phyloP scores from a whole-genome alignment of 345 rosid genomes.

The Pistacia integerrima region DNA sequence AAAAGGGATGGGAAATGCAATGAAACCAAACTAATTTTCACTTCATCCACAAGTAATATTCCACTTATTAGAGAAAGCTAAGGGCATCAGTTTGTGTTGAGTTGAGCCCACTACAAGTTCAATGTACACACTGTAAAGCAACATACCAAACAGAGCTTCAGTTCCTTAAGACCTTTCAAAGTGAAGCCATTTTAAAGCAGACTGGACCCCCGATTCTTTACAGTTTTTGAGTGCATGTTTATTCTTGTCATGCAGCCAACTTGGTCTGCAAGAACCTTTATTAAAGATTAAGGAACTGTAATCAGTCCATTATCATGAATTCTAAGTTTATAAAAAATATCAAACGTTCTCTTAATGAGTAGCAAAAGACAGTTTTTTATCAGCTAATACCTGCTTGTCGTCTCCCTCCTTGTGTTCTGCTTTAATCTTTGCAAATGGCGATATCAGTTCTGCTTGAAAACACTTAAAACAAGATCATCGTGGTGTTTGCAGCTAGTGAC shows the following conservation, averaged over 20 bases:
- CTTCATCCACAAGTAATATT: background rate
- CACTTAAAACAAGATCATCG: no score
- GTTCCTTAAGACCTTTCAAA: constrained; percentile 6
- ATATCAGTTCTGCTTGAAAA: no score
- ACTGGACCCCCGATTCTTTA: background rate
- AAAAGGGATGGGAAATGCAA: background rate
- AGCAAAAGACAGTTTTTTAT: no score
- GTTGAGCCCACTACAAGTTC: background rate
- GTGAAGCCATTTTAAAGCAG: background rate
- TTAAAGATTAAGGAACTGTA: background rate
- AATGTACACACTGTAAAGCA: constrained; percentile 1
- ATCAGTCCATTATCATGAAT: background rate
- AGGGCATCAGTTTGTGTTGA: background rate
- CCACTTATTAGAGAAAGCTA: background rate
- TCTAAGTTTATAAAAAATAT: no score
- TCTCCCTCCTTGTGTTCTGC: no score
- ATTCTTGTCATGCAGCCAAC: background rate
- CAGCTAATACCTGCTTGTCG: no score
- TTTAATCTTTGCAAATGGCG: no score
- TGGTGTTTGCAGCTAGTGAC: no score
- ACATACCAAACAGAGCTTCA: background rate
- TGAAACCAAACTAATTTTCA: no score
- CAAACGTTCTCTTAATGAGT: no score
- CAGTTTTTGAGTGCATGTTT: background rate
- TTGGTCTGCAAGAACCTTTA: constrained; percentile 9